phyloP scores from a whole-genome alignment of 345 rosid species.

The Citrus reticulata region DNA sequence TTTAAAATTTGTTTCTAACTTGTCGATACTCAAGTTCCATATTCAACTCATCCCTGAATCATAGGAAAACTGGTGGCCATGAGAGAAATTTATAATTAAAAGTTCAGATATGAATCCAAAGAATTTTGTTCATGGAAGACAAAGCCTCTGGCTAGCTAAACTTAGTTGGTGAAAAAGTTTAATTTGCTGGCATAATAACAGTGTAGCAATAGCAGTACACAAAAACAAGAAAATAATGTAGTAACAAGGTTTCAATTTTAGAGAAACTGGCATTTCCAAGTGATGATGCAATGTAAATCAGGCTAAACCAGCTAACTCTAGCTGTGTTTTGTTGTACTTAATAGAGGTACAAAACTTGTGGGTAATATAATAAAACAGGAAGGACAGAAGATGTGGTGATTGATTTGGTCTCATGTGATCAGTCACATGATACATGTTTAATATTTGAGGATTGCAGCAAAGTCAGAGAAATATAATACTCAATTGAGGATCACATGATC shows the following conservation, averaged over 20 bases:
- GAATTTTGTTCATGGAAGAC: slow-evolving; percentile 11
- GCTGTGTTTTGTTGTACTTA: slow-evolving; percentile 13
- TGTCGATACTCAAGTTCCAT: slow-evolving; percentile 8
- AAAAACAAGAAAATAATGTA: neutral
- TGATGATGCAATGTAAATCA: slow-evolving; percentile 17
- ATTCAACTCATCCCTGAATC: slow-evolving; percentile 8
- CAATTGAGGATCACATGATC: slow-evolving; percentile 38
- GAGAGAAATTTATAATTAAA: slow-evolving; percentile 8
- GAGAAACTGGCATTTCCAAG: slow-evolving; percentile 16
- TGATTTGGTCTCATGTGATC: slow-evolving; percentile 41
- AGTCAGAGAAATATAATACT: slow-evolving; percentile 24
- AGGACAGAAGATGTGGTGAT: slow-evolving; percentile 23
- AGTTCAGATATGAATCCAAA: neutral
- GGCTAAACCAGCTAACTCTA: slow-evolving; percentile 27
- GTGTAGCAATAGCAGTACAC: neutral
- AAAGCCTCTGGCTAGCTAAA: slow-evolving; percentile 14
- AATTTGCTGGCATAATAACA: neutral
- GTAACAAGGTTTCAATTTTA: neutral
- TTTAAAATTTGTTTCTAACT: slow-evolving; percentile 5
- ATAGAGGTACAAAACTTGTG: slow-evolving; percentile 9
- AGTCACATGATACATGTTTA: slow-evolving; percentile 33
- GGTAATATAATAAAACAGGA: neutral
- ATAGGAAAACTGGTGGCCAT: slow-evolving; percentile 10
- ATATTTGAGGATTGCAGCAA: slow-evolving; percentile 18
- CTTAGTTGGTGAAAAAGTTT: neutral